Evolutionary conservation across 2,329 filamentous ascomycete genomes (phyloP).

Genomic region (Arthrobotrys megalospora): DNA sequence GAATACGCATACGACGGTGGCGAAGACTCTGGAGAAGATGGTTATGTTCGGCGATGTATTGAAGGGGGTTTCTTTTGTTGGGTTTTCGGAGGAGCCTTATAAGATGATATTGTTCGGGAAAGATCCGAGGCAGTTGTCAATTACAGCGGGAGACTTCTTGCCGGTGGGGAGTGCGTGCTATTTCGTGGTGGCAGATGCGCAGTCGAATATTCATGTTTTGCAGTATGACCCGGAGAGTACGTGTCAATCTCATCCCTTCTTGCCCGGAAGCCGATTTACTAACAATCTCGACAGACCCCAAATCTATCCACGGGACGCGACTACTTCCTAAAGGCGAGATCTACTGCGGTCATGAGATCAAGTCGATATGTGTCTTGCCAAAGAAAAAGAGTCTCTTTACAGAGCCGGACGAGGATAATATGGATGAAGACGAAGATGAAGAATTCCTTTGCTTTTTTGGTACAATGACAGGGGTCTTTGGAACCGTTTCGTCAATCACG

Average conservation of each 20-base stretch:
- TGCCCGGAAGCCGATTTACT: conserved; percentile 56
- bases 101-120: conserved; percentile 95
- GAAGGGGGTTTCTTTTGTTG: conserved; percentile 95
- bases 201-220: conserved; percentile 88
- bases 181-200: conserved; percentile 85
- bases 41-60: conserved; percentile 92
- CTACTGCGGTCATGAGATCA: conserved; percentile 83
- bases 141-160: conserved; percentile 87
- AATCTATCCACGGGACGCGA: conserved; percentile 89
- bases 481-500: conserved; percentile 81
- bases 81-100: conserved; percentile 97
- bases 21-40: conserved; percentile 85
- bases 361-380: conserved; percentile 81
- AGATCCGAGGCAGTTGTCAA: conserved; percentile 81
- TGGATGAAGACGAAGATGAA: conserved; percentile 65
- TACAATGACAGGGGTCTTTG: conserved; percentile 82
- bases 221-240: conserved; percentile 95
- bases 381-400: conserved; percentile 64
- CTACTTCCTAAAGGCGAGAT: conserved; percentile 91
- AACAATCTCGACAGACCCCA: conserved; percentile 78
- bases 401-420: conserved; percentile 66
- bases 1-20: conserved; percentile 90
- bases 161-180: conserved; percentile 87
- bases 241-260: conserved; percentile 66
- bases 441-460: conserved; percentile 76